Evolutionary conservation across 352 stramenopile genomes (phyloP).

Genomic region (Globisporangium uncinulatum): DNA sequence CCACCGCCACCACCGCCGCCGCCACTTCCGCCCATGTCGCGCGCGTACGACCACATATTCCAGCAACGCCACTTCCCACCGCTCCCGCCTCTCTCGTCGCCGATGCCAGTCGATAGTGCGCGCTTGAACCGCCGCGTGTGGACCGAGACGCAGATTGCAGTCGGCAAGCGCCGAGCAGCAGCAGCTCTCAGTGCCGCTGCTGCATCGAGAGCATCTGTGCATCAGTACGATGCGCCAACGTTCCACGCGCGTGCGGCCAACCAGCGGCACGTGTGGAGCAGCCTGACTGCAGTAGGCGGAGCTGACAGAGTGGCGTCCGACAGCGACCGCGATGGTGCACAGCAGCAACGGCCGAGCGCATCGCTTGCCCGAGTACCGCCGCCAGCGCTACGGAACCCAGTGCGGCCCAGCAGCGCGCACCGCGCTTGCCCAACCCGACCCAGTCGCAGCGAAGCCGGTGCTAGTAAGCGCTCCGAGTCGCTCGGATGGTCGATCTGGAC

Average conservation of each 20-base stretch:
- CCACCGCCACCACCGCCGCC: background rate
- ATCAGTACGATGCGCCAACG: background rate
- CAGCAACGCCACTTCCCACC: background rate
- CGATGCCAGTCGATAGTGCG: background rate
- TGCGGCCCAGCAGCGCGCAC: no score
- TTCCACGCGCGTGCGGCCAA: conserved; percentile 1
- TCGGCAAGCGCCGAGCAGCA: background rate
- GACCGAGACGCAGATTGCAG: background rate
- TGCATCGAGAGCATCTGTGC: background rate
- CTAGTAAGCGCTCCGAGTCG: background rate
- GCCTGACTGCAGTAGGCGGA: background rate
- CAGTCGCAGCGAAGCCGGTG: no score
- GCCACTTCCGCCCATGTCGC: background rate
- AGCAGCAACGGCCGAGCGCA: no score
- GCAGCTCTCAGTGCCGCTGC: background rate
- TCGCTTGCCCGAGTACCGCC: no score
- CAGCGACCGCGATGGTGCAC: no score
- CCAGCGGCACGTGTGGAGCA: conserved; percentile 1
- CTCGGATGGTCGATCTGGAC: conserved; percentile 8
- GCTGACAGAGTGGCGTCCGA: no score
- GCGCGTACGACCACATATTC: background rate
- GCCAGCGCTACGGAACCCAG: no score
- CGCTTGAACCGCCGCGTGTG: conserved; percentile 1
- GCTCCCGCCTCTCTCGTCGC: background rate
- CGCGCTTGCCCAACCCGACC: no score